Percentiles rank a stretch among this genome's conserved stretches.
Conservation (phyloP, 139 green algal genomes). For the Tetradesmus lagerheimii region DNA sequence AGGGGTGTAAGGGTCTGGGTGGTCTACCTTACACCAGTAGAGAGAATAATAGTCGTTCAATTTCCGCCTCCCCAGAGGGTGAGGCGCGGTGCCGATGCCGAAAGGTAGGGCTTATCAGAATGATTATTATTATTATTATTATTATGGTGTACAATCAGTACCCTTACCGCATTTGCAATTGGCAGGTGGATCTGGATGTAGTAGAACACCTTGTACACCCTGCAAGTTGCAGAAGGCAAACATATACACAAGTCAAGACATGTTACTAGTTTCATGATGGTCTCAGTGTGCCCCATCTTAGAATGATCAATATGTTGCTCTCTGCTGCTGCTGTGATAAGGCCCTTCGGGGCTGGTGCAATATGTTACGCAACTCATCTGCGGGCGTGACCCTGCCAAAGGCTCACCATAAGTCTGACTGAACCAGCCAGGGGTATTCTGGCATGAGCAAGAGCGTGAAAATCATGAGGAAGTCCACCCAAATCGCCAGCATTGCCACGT, state of each 20-base stretch:
- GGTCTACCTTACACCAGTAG: too few species aligned
- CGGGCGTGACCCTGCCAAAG: not conserved
- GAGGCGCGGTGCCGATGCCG: too few species aligned
- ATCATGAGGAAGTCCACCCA: conserved; percentile 64
- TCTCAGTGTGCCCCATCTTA: too few species aligned
- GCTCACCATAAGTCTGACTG: conserved; percentile 44
- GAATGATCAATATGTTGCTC: too few species aligned
- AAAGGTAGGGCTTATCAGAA: too few species aligned
- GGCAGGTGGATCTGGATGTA: conserved; percentile 58
- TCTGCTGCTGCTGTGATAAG: not conserved
- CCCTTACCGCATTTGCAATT: conserved; percentile 37
- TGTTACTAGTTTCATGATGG: too few species aligned
- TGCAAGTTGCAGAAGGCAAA: conserved; percentile 19
- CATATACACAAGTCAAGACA: not conserved
- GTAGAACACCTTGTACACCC: conserved; percentile 59
- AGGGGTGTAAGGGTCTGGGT: too few species aligned
- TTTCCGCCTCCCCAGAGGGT: too few species aligned
- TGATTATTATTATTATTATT: too few species aligned
- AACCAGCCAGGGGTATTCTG: conserved; percentile 62
- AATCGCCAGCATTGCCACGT: conserved; percentile 53
- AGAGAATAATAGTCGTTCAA: too few species aligned
- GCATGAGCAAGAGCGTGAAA: conserved; percentile 56
- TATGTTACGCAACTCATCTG: not conserved
- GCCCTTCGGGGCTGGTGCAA: too few species aligned
- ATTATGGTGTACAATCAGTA: not conserved